Percentiles rank a stretch among this genome's conserved stretches.
phyloP scores from a whole-genome alignment of 1,284 basidiomycete species.

The Rhodofomes roseus region DNA sequence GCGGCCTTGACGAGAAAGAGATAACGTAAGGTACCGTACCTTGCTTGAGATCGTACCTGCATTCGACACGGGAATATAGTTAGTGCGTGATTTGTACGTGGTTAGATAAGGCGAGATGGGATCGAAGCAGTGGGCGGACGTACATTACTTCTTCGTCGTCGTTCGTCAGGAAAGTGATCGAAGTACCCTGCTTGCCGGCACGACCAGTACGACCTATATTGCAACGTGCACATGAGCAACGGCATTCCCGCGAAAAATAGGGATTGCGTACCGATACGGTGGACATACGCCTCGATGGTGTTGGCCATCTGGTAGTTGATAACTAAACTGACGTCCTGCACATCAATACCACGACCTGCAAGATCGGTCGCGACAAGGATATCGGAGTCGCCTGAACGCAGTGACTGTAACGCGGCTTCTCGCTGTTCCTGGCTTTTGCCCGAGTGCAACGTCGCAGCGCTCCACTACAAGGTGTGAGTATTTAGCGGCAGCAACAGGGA shows the following conservation, averaged over 20 bases:
- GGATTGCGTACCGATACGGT: slow-evolving; percentile 78
- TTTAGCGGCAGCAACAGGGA: slow-evolving; percentile 10
- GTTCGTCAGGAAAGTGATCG: slow-evolving; percentile 95
- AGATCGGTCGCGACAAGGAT: slow-evolving; percentile 96
- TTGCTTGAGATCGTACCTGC: slow-evolving; percentile 87
- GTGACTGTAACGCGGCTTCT: slow-evolving; percentile 84
- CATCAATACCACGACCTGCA: slow-evolving; percentile 97
- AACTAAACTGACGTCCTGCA: slow-evolving; percentile 92
- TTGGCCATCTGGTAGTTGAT: slow-evolving; percentile 98
- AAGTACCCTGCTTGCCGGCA: slow-evolving; percentile 89
- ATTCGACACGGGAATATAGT: slow-evolving; percentile 14
- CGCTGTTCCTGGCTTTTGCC: slow-evolving; percentile 97
- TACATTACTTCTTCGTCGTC: slow-evolving; percentile 97
- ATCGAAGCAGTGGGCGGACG: slow-evolving; percentile 32
- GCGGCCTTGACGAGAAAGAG: slow-evolving; percentile 3
- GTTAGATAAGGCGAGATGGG: slow-evolving; percentile 5
- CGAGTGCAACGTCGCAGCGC: slow-evolving; percentile 87
- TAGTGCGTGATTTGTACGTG: slow-evolving; percentile 2
- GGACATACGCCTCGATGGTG: slow-evolving; percentile 95
- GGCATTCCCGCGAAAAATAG: neutral
- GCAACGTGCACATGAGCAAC: slow-evolving; percentile 2
- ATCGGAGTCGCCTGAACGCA: slow-evolving; percentile 82
- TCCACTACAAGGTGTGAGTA: slow-evolving; percentile 56
- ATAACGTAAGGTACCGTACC: slow-evolving; percentile 39
- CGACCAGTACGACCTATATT: slow-evolving; percentile 86